phyloP scores from a whole-genome alignment of 2,329 filamentous ascomycete species.

The Fusarium zealandicum region DNA sequence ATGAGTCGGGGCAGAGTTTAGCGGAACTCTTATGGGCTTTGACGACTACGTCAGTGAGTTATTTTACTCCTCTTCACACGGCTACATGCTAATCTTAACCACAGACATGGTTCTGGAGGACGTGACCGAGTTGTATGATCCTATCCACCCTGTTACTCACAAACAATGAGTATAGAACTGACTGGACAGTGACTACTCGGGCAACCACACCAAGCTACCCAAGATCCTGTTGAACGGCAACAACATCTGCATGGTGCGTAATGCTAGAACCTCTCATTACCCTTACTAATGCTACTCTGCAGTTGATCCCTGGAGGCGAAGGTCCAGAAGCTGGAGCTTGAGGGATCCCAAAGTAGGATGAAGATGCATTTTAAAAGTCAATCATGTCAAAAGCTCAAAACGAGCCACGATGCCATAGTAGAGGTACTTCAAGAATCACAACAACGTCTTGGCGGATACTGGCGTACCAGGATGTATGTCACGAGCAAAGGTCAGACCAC shows the following conservation, averaged over 20 bases:
- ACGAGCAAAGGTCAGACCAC: slow-evolving; percentile 7
- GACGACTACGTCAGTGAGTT: slow-evolving; percentile 99
- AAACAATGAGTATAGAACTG: slow-evolving; percentile 17
- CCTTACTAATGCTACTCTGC: slow-evolving; percentile 15
- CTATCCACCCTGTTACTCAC: background rate
- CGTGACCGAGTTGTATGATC: slow-evolving; percentile 88
- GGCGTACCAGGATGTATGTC: slow-evolving; percentile 15
- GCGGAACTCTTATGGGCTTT: slow-evolving; percentile 91
- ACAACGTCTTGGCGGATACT: background rate
- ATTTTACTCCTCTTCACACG: background rate
- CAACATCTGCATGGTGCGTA: slow-evolving; percentile 96
- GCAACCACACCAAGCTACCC: slow-evolving; percentile 84
- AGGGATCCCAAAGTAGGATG: slow-evolving; percentile 2
- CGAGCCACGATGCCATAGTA: background rate
- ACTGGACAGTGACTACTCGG: slow-evolving; percentile 81
- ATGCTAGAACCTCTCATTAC: background rate
- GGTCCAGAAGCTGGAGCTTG: slow-evolving; percentile 59
- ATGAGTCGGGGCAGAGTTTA: slow-evolving; percentile 74
- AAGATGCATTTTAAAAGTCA: slow-evolving; percentile 18
- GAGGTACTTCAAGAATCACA: background rate
- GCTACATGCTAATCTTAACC: slow-evolving; percentile 33
- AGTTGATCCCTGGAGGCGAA: slow-evolving; percentile 82
- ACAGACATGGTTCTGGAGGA: slow-evolving; percentile 98
- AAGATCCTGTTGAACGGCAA: slow-evolving; percentile 98
- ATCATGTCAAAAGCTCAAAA: slow-evolving; percentile 2